Percentiles rank a stretch among this genome's conserved stretches.
Evolutionary conservation across 176 grass and related monocot genomes (phyloP).

Genomic region (Saccharum spontaneum): DNA sequence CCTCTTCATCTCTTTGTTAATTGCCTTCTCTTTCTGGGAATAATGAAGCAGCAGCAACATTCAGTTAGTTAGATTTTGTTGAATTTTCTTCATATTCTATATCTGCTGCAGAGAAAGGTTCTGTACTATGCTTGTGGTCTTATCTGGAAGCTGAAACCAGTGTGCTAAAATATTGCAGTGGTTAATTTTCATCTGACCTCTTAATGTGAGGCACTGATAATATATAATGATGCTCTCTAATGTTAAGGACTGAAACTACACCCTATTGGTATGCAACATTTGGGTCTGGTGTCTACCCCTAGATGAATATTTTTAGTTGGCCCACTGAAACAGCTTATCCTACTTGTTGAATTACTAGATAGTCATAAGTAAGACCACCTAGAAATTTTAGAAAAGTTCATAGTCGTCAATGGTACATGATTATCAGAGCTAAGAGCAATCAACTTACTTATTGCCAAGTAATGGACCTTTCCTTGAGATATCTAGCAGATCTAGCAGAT

Average conservation of each 20-base stretch:
- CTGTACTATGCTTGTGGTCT: not conserved
- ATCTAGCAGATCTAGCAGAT: too few species aligned
- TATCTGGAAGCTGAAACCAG: not conserved
- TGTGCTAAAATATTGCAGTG: not conserved
- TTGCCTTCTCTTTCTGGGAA: too few species aligned
- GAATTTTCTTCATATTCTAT: too few species aligned
- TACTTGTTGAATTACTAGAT: conserved; percentile 13
- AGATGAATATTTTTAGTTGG: not conserved
- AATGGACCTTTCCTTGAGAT: too few species aligned
- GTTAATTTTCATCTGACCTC: too few species aligned
- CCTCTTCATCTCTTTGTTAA: too few species aligned
- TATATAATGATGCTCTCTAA: not conserved
- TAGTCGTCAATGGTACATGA: conserved; percentile 7
- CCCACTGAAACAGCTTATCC: not conserved
- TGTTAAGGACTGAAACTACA: too few species aligned
- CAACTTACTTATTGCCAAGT: not conserved
- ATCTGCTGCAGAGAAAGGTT: too few species aligned
- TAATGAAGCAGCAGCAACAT: too few species aligned
- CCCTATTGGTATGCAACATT: too few species aligned
- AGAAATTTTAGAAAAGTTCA: not conserved
- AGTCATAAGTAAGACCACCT: conserved; percentile 4
- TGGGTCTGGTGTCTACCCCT: not conserved
- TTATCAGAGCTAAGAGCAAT: not conserved
- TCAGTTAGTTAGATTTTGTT: too few species aligned
- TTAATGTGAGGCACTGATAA: not conserved